Evolutionary conservation across 805 yeast species (phyloP).

Genomic region (Lachancea sp.): DNA sequence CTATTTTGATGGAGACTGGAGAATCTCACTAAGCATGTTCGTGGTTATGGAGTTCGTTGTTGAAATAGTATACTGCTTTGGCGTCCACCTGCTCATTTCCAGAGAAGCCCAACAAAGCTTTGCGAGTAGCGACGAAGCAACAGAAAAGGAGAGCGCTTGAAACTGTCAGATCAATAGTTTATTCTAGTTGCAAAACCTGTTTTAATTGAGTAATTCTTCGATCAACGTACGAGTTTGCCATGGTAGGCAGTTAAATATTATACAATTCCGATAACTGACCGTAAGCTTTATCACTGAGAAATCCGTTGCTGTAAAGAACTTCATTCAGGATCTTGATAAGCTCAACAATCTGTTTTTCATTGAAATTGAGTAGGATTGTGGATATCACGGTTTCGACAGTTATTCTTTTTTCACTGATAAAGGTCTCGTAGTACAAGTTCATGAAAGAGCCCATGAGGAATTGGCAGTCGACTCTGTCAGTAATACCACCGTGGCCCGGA

Average conservation of each 20-base stretch:
- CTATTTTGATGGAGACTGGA: conserved; percentile 4
- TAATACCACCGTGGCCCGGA: conserved; percentile 98
- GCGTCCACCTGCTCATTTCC: neutral
- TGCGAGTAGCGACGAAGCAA: neutral
- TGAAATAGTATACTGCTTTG: neutral
- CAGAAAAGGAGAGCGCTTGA: neutral
- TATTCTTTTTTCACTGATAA: conserved; percentile 65
- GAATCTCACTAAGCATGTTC: conserved; percentile 2
- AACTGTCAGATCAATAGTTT: neutral
- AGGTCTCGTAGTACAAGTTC: conserved; percentile 87
- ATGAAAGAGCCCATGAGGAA: conserved; percentile 95
- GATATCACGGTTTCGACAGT: conserved; percentile 74
- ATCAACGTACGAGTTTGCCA: neutral
- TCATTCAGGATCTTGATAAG: conserved; percentile 48
- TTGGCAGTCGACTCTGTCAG: conserved; percentile 97
- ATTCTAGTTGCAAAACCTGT: neutral
- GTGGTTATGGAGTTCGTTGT: conserved; percentile 4
- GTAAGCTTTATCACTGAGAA: conserved; percentile 34
- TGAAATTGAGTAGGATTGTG: conserved; percentile 62
- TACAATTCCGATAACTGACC: conserved; percentile 30
- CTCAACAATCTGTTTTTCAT: conserved; percentile 56
- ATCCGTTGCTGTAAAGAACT: conserved; percentile 35
- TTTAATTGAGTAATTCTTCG: neutral
- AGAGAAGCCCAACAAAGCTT: neutral
- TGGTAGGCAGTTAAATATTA: conserved; percentile 2